Percentiles rank a stretch among this genome's conserved stretches.
Evolutionary conservation across 441 rosid species (phyloP).

Genomic region (Bocquillonia castaneifolia): DNA sequence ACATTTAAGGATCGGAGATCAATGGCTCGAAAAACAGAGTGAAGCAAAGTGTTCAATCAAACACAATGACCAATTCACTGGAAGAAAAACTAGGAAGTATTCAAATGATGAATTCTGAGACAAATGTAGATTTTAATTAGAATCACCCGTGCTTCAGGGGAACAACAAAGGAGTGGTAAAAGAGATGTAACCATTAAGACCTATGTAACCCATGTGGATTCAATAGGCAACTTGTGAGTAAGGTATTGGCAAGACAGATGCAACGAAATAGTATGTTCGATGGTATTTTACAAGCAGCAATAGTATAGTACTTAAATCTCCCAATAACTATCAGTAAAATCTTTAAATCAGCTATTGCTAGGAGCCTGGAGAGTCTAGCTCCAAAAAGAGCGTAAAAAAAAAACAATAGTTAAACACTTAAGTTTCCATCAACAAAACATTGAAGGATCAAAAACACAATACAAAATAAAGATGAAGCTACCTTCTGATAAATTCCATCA

Average conservation of each 20-base stretch:
- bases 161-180: not conserved
- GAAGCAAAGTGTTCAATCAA: not conserved
- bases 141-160: not conserved
- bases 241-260: too few species aligned
- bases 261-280: too few species aligned
- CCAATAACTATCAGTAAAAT: too few species aligned
- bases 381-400: not conserved
- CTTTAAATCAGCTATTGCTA: too few species aligned
- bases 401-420: too few species aligned
- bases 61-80: not conserved
- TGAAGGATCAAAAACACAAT: not conserved
- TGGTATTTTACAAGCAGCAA: too few species aligned
- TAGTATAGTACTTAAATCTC: too few species aligned
- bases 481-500: constrained; percentile 94
- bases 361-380: too few species aligned
- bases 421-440: not conserved
- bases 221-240: too few species aligned
- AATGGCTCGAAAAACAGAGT: not conserved
- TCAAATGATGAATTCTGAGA: not conserved
- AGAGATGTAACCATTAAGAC: too few species aligned
- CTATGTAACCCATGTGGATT: too few species aligned
- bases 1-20: too few species aligned
- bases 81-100: not conserved
- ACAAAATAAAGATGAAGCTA: constrained; percentile 19
- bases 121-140: not conserved